Base-by-base conservation (phyloP, 2,329 filamentous ascomycete species). In the Ophiosphaerella narmari region DNA sequence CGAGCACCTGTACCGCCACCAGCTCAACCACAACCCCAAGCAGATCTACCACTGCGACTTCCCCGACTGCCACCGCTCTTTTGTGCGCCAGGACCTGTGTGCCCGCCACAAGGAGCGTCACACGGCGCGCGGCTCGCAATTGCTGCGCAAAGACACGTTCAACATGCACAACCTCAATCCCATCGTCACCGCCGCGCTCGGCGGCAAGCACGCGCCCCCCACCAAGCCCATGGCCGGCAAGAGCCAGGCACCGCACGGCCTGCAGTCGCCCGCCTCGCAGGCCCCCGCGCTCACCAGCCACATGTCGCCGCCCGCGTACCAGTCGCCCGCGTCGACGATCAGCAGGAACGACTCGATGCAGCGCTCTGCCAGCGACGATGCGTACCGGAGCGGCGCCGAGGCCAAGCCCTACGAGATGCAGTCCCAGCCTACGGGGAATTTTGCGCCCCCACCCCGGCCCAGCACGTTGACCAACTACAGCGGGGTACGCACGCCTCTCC, bases 21-120 rank as follows among this genome's bases (percentile, higher is more conserved):
- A 97, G 76, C 77, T 97, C 61, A 99, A 99, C 71, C 94, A 97
- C 75, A 88, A 90, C 49, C 93, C 93, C 14, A 97, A 97, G 75
- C 90, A 95, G 70, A 96, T 96, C 47, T 97, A 96, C 71, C 85
- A 86, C 67, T 97, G 94, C 78, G 90, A 95, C 68, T 96, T 92
- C 65, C 90, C 90, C 16, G 91, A 92, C 67, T 99, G 94, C 74
- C 85, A 87, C 53, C 88, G 93, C 43, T 87, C 89, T 29, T 99
- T 97, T 76, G 93, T 97, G 50, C 86, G 94, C 56, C 90, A 95
- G 60, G 94, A 99, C 73, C 80, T 99, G 50, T 91, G 94, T 69
- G 88, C 94, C 67, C 86, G 78, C 52, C 78, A 80, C 71, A 77
- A 75, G 59, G 77, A 79, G 64, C 69, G 77, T 57, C 76, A 80